Base-by-base conservation (phyloP, 2,329 filamentous ascomycete species). In the Talaromyces sp. region DNA sequence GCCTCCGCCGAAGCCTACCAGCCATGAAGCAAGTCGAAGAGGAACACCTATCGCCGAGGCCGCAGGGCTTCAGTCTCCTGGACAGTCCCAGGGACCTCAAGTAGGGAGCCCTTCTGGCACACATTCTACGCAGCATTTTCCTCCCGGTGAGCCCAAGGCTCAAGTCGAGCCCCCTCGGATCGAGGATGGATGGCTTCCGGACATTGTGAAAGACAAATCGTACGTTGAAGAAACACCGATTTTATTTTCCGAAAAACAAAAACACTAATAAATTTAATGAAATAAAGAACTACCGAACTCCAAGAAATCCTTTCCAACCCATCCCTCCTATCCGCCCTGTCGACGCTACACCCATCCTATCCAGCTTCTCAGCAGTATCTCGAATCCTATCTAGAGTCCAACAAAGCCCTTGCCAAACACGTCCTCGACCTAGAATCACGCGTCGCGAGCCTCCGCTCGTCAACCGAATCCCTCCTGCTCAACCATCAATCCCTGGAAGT, bases 401-500 rank as follows among this genome's bases (percentile, higher is more conserved):
- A 96, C 73, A 78, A 90, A 63, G 81, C 85, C 43, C 83, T 93
- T 8, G 88, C 91, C 27, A 69, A 70, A 5, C 76, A 76, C 50
- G 66, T 80, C 1, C 69, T 75, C 1, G 69, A 75, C 7, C 67
- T 78, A 7, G 75, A 80, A 65, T 71, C 77, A 0, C 82, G 82
- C 62, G 75, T 88, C 13, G 72, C 76, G 11, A 68, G 71, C 19
- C 69, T 80, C 2, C 88, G 93, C 59, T 82, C 86, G 29, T 81
- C 84, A 1, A 89, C 90, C 0, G 91, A 96, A 71, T 88, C 91
- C 3, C 88, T 93, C 62, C 84, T 98, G 0, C 82, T 98, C 1
- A 84, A 90, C 11, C 86, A 95, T 24, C 90, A 93, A 68, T 90
- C 90, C 1, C 84, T 97, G 17, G 95, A 98, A 77, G 86, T 93